phyloP scores from a whole-genome alignment of 1,284 basidiomycete species.

The Chalciporus piperatoides region DNA sequence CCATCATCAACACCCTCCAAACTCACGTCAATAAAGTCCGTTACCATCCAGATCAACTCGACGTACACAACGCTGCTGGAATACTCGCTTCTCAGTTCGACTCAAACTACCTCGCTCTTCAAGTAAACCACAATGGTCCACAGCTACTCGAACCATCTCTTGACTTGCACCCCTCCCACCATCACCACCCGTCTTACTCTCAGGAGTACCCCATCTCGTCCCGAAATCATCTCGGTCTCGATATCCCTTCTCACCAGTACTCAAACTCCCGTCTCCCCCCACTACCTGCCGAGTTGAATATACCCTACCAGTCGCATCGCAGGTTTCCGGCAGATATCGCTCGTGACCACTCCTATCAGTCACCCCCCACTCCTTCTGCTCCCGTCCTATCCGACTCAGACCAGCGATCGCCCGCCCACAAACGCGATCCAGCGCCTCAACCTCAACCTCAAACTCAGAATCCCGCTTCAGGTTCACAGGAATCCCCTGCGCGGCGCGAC shows the following conservation, averaged over 20 bases:
- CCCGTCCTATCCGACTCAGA: constrained; percentile 35
- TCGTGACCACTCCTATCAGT: constrained; percentile 41
- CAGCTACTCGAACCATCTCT: constrained; percentile 41
- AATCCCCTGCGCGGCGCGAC: constrained; percentile 49
- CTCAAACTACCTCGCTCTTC: constrained; percentile 34
- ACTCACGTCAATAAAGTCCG: constrained; percentile 58
- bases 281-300: constrained; percentile 35
- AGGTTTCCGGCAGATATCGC: constrained; percentile 44
- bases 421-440: constrained; percentile 27
- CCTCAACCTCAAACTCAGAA: constrained; percentile 8
- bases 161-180: constrained; percentile 30
- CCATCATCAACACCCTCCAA: constrained; percentile 37
- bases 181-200: constrained; percentile 20
- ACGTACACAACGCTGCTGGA: constrained; percentile 44
- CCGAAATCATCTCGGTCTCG: constrained; percentile 44
- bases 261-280: constrained; percentile 40
- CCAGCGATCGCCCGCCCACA: constrained; percentile 38
- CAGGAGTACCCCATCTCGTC: constrained; percentile 29
- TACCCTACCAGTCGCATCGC: constrained; percentile 40
- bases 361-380: constrained; percentile 21
- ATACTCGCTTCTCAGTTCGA: constrained; percentile 48
- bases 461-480: constrained; percentile 18
- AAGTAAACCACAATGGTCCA: constrained; percentile 11
- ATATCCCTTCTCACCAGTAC: constrained; percentile 39
- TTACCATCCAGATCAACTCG: constrained; percentile 55